Conservation (phyloP, 2,329 filamentous ascomycete species). For the Polychaeton citri region DNA sequence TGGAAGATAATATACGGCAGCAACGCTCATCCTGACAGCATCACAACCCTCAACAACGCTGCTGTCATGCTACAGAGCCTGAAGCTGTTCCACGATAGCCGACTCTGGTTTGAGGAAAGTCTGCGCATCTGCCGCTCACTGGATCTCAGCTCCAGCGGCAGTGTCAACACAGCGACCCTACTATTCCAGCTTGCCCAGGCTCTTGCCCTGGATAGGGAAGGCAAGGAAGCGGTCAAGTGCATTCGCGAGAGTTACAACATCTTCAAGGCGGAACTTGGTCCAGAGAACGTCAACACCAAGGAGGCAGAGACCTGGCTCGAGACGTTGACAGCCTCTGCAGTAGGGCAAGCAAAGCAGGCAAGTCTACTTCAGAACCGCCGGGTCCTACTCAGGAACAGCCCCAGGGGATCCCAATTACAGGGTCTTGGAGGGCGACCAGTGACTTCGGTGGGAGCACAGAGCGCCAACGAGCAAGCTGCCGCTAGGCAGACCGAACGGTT, state of each 20-base stretch:
- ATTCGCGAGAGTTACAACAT: slow-evolving; percentile 98
- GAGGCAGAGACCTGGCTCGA: slow-evolving; percentile 95
- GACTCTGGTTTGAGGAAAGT: slow-evolving; percentile 92
- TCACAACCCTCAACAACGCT: slow-evolving; percentile 97
- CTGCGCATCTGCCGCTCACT: slow-evolving; percentile 78
- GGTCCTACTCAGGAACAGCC: slow-evolving; percentile 38
- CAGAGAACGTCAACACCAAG: slow-evolving; percentile 93
- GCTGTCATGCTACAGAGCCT: slow-evolving; percentile 96
- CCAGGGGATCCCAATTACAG: slow-evolving; percentile 38
- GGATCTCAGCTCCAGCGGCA: slow-evolving; percentile 63
- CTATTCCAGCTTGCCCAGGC: slow-evolving; percentile 96
- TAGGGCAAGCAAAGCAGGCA: slow-evolving; percentile 84
- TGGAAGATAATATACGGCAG: slow-evolving; percentile 96
- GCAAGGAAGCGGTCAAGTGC: slow-evolving; percentile 75
- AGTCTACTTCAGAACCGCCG: slow-evolving; percentile 36
- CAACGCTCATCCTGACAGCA: slow-evolving; percentile 78
- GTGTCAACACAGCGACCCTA: slow-evolving; percentile 80
- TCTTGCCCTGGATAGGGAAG: slow-evolving; percentile 86
- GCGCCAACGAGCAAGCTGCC: slow-evolving; percentile 3
- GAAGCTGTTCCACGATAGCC: slow-evolving; percentile 88
- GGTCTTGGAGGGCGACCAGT: slow-evolving; percentile 39
- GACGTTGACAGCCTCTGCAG: slow-evolving; percentile 89
- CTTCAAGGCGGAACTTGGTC: slow-evolving; percentile 74
- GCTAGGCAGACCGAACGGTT: background rate
- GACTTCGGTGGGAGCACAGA: slow-evolving; percentile 42